These are phyloP conservation scores for Phaeotremella skinneri DNA, from an alignment of 768 basidiomycete species.

Conservation along the genomic window DNA sequence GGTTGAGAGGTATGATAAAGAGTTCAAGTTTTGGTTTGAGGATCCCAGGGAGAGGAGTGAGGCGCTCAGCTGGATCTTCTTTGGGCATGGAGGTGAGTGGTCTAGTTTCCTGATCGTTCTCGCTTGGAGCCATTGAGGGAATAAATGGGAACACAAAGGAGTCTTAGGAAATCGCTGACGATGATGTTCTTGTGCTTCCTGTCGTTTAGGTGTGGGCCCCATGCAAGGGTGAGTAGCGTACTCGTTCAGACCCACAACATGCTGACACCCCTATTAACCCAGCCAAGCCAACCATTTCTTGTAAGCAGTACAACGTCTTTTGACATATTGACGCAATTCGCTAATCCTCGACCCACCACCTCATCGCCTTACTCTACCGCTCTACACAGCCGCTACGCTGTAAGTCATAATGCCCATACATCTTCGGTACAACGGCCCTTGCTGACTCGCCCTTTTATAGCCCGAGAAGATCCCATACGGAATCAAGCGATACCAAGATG, in stretches of 20 bases:
- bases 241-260: neutral
- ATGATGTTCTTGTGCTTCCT: neutral
- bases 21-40: constrained; percentile 66
- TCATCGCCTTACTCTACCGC: constrained; percentile 24
- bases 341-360: constrained; percentile 61
- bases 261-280: constrained; percentile 10
- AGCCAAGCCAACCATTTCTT: constrained; percentile 69
- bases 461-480: constrained; percentile 50
- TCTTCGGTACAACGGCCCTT: neutral
- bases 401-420: neutral
- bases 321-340: neutral
- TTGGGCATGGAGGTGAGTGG: constrained; percentile 55
- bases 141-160: no score
- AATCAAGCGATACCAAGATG: constrained; percentile 67
- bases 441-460: constrained; percentile 1
- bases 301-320: constrained; percentile 54
- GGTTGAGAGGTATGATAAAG: constrained; percentile 69
- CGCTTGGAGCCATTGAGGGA: no score
- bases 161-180: neutral
- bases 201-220: constrained; percentile 58
- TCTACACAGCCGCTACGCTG: constrained; percentile 41
- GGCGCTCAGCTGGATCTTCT: constrained; percentile 83
- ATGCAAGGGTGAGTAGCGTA: constrained; percentile 71
- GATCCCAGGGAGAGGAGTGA: constrained; percentile 63
- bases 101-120: no score